A percentile compares a stretch with the other conserved stretches of the same genome.
These are phyloP conservation scores for Oxyria digyna DNA, from an alignment of 148 eudicot species.

Conservation along the genomic window DNA sequence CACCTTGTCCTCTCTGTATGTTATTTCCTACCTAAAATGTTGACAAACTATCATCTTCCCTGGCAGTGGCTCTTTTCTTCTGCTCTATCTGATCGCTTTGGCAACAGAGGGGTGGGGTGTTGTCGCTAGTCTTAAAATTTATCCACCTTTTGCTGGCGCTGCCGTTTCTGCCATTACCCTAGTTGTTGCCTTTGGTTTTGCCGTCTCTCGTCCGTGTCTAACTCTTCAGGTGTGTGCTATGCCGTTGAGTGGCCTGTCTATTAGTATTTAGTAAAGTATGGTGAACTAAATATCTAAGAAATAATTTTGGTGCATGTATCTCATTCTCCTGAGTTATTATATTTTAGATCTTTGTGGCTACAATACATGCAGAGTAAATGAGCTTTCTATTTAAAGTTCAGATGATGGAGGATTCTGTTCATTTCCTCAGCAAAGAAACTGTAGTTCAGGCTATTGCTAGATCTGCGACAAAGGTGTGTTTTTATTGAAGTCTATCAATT, in stretches of 20 bases:
- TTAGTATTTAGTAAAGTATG: no score
- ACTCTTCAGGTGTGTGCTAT: slow-evolving; percentile 71
- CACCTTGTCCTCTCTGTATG: background rate
- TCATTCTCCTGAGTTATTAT: background rate
- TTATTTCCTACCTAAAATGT: background rate
- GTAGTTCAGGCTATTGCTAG: slow-evolving; percentile 91
- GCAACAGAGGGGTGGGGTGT: slow-evolving; percentile 99
- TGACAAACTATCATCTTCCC: slow-evolving; percentile 10
- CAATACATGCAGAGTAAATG: background rate
- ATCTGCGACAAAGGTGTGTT: slow-evolving; percentile 85
- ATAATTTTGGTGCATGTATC: background rate
- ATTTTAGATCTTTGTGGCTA: background rate
- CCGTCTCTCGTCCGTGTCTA: slow-evolving; percentile 93
- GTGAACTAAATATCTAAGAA: no score
- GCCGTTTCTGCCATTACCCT: slow-evolving; percentile 98
- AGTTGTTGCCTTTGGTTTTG: slow-evolving; percentile 96
- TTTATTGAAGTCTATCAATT: background rate
- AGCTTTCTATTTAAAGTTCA: slow-evolving; percentile 14
- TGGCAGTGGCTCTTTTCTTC: slow-evolving; percentile 76
- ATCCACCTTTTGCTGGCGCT: slow-evolving; percentile 98
- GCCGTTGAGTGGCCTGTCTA: background rate
- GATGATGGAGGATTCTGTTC: slow-evolving; percentile 99
- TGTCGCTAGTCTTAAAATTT: slow-evolving; percentile 90
- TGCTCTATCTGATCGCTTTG: slow-evolving; percentile 92
- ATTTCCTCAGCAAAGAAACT: slow-evolving; percentile 89